Percentiles rank a stretch among this genome's conserved stretches.
Conservation (phyloP, 179 eudicot species). For the Amaranthus tricolor region DNA sequence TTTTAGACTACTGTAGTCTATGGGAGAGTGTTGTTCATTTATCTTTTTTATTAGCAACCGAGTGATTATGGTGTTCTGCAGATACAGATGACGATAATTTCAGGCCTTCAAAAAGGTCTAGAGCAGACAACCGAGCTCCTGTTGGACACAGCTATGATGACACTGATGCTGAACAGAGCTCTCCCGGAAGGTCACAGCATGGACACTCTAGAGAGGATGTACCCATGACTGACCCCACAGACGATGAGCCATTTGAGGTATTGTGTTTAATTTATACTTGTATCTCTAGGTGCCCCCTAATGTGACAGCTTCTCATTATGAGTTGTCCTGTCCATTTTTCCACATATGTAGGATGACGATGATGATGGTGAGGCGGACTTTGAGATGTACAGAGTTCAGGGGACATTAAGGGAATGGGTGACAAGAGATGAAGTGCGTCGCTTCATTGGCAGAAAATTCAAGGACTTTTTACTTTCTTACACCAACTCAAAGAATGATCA, state of each 20-base stretch:
- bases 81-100: slow-evolving; percentile 80
- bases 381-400: slow-evolving; percentile 91
- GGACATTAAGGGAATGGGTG: slow-evolving; percentile 97
- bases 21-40: background rate
- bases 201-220: slow-evolving; percentile 68
- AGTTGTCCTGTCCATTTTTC: background rate
- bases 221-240: slow-evolving; percentile 81
- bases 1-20: background rate
- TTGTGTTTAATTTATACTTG: background rate
- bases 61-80: slow-evolving; percentile 30
- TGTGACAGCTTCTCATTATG: background rate
- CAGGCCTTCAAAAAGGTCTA: slow-evolving; percentile 75
- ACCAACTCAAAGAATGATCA: slow-evolving; percentile 59
- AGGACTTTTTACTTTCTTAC: slow-evolving; percentile 71
- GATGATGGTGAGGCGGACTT: slow-evolving; percentile 78
- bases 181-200: slow-evolving; percentile 75
- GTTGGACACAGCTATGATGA: slow-evolving; percentile 55
- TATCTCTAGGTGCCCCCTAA: background rate
- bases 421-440: slow-evolving; percentile 97
- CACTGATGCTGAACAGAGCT: slow-evolving; percentile 77
- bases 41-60: background rate
- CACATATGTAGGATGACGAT: slow-evolving; percentile 43
- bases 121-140: slow-evolving; percentile 60
- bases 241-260: slow-evolving; percentile 77
- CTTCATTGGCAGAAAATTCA: slow-evolving; percentile 84